Percentiles rank a stretch among this genome's conserved stretches.
Conservation (phyloP, 306 rosid species). For the Geum urbanum region DNA sequence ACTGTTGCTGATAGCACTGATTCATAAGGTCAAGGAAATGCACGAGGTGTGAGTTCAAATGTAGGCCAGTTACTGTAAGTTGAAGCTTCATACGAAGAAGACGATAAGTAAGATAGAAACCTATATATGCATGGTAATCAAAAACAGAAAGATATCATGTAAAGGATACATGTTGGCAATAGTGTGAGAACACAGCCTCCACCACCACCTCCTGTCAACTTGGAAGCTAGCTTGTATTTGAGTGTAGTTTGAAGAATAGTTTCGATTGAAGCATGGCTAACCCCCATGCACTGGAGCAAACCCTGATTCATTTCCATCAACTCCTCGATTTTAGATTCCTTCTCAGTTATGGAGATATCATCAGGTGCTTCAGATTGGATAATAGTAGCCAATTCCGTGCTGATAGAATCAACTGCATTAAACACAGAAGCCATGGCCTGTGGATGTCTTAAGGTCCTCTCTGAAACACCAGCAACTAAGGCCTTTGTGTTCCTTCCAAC, state of each 20-base stretch:
- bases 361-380: constrained; percentile 59
- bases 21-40: constrained; percentile 45
- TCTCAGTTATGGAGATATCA: constrained; percentile 55
- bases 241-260: constrained; percentile 78
- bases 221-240: constrained; percentile 80
- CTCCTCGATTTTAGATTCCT: constrained; percentile 76
- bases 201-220: constrained; percentile 97
- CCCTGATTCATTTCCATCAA: constrained; percentile 98
- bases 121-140: neutral
- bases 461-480: constrained; percentile 89
- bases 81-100: neutral
- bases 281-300: constrained; percentile 91
- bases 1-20: constrained; percentile 75
- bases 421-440: constrained; percentile 81
- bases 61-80: neutral
- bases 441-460: constrained; percentile 71
- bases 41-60: neutral
- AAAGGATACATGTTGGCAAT: constrained; percentile 87
- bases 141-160: constrained; percentile 15
- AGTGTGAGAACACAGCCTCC: constrained; percentile 98
- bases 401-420: constrained; percentile 74
- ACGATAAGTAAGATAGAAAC: neutral
- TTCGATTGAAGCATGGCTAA: constrained; percentile 82
- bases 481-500: constrained; percentile 96
- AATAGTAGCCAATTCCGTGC: constrained; percentile 64